A percentile compares a stretch with the other conserved stretches of the same genome.
phyloP scores from a whole-genome alignment of 139 green algal genomes.

The Dunaliella sp. region DNA sequence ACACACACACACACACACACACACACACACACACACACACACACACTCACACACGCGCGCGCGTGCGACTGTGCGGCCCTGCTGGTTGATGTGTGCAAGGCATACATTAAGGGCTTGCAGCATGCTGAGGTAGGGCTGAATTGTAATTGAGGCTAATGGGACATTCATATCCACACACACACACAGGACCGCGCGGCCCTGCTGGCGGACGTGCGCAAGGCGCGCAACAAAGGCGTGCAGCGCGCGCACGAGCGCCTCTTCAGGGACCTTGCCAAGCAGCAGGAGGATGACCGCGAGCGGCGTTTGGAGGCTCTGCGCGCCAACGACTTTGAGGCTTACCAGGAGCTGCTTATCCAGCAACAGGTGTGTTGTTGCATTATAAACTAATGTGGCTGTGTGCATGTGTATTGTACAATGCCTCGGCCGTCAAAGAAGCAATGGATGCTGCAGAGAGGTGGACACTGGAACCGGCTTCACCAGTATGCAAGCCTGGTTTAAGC shows the following conservation, averaged over 20 bases:
- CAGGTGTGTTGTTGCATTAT: conserved; percentile 33
- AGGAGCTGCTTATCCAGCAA: conserved; percentile 78
- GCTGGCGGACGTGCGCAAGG: conserved; percentile 33
- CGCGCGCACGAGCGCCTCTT: conserved; percentile 62
- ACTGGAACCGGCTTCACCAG: no score
- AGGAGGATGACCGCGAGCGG: conserved; percentile 39
- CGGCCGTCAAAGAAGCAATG: no score
- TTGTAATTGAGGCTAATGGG: neutral
- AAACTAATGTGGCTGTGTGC: no score
- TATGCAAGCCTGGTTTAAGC: no score
- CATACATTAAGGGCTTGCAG: neutral
- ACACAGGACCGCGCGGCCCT: conserved; percentile 33
- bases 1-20: neutral
- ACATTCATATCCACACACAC: neutral
- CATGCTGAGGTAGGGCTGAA: neutral
- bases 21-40: neutral
- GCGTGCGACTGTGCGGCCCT: neutral
- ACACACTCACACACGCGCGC: neutral
- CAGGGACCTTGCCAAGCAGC: conserved; percentile 44
- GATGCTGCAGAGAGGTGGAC: no score
- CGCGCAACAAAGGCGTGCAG: conserved; percentile 56
- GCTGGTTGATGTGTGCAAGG: neutral
- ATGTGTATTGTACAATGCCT: no score
- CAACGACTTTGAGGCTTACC: conserved; percentile 95
- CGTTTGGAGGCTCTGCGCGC: conserved; percentile 75